Conservation (phyloP, 495 filamentous ascomycete genomes). For the Podospora fimiseda region DNA sequence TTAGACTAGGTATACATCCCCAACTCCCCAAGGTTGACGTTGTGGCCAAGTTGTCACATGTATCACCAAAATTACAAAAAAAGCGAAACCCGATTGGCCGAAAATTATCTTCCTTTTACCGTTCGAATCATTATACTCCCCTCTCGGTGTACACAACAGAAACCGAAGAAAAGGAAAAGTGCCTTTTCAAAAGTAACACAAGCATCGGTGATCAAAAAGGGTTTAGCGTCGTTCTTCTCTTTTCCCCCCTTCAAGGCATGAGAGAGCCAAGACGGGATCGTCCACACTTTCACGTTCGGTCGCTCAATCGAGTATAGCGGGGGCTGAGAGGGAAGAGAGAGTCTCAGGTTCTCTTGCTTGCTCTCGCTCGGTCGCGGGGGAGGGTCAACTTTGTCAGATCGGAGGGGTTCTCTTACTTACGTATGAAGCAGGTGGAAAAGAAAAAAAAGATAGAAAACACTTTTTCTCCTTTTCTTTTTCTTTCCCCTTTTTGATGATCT, state of each 20-base stretch:
- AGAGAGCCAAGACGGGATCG: not conserved
- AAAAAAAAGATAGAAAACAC: too few species aligned
- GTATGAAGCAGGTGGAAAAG: not conserved
- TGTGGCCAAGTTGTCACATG: too few species aligned
- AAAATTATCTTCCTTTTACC: too few species aligned
- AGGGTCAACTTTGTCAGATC: not conserved
- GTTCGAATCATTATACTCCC: not conserved
- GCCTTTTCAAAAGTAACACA: not conserved
- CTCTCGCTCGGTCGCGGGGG: not conserved
- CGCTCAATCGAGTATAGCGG: conserved; percentile 27
- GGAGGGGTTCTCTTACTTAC: not conserved
- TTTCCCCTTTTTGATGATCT: too few species aligned
- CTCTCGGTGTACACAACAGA: not conserved
- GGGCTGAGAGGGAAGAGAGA: conserved; percentile 12
- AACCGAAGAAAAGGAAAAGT: not conserved
- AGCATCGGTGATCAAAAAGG: conserved; percentile 10
- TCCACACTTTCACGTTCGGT: conserved; percentile 19
- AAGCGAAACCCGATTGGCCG: too few species aligned
- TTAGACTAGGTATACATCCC: too few species aligned
- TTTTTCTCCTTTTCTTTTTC: too few species aligned
- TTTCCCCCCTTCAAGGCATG: not conserved
- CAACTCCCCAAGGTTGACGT: too few species aligned
- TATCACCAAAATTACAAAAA: too few species aligned
- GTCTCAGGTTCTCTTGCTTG: not conserved
- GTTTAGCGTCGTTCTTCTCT: not conserved